Conservation (phyloP, 2,329 filamentous ascomycete species). For the Aureobasidium sp. region DNA sequence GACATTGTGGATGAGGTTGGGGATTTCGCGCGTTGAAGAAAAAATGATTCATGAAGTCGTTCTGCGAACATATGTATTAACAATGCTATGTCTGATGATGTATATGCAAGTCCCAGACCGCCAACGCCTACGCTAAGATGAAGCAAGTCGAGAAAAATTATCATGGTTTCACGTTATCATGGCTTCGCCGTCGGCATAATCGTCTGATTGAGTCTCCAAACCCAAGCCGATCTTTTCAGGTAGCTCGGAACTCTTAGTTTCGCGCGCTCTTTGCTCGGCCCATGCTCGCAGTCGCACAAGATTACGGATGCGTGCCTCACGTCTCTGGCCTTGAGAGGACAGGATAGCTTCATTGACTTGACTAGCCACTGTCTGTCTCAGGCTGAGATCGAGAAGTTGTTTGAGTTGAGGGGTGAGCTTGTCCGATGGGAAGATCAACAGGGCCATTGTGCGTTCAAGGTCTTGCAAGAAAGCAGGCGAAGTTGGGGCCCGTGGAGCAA, state of each 20-base stretch:
- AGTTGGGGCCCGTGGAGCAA: slow-evolving; percentile 78
- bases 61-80: neutral
- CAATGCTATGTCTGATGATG: neutral
- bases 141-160: slow-evolving; percentile 9
- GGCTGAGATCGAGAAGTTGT: slow-evolving; percentile 65
- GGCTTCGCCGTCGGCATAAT: slow-evolving; percentile 26
- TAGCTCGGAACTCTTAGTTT: slow-evolving; percentile 32
- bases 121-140: slow-evolving; percentile 20
- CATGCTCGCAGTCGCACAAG: slow-evolving; percentile 77
- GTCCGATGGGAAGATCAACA: slow-evolving; percentile 81
- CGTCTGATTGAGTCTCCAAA: slow-evolving; percentile 23
- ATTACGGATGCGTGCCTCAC: slow-evolving; percentile 73
- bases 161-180: slow-evolving; percentile 20
- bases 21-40: too few relatives aligned
- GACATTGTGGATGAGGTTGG: too few relatives aligned
- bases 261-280: slow-evolving; percentile 60
- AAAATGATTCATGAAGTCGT: neutral
- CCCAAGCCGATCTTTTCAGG: slow-evolving; percentile 34
- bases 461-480: slow-evolving; percentile 76
- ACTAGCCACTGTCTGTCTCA: slow-evolving; percentile 76
- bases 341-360: slow-evolving; percentile 86
- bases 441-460: slow-evolving; percentile 84
- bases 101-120: slow-evolving; percentile 1
- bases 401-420: slow-evolving; percentile 68
- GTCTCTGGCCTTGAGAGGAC: slow-evolving; percentile 58